Evolutionary conservation across 2,329 filamentous ascomycete genomes (phyloP).

Genomic region (Trichoderma sp.): DNA sequence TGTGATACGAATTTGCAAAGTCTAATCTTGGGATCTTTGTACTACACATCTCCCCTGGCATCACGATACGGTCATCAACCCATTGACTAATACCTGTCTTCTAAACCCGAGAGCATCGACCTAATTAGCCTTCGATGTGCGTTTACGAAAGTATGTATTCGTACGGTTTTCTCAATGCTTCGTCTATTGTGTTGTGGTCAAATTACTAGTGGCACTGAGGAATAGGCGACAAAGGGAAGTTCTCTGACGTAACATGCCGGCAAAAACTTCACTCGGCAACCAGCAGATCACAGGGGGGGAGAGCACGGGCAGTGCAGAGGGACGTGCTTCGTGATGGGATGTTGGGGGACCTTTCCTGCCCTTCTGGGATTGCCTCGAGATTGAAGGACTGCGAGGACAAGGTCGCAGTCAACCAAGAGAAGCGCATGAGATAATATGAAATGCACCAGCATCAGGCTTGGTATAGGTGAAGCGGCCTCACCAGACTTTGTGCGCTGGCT

Average conservation of each 20-base stretch:
- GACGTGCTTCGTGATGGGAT: constrained; percentile 7
- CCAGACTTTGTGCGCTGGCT: background rate
- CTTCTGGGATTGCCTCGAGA: constrained; percentile 6
- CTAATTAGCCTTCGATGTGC: background rate
- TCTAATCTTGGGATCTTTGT: background rate
- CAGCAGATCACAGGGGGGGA: constrained; percentile 16
- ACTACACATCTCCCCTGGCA: background rate
- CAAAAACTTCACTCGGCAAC: constrained; percentile 13
- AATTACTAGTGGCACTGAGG: background rate
- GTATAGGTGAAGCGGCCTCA: background rate
- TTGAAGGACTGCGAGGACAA: constrained; percentile 4
- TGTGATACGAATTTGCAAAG: constrained; percentile 3
- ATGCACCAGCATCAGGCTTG: background rate
- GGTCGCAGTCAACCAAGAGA: background rate
- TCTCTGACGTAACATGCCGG: constrained; percentile 13
- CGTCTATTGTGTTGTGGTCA: background rate
- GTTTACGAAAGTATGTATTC: background rate
- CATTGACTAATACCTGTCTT: background rate
- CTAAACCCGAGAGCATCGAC: background rate
- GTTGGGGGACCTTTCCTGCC: background rate
- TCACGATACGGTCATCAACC: background rate
- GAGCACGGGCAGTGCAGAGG: constrained; percentile 13
- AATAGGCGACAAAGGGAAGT: background rate
- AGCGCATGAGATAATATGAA: background rate
- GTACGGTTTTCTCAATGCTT: background rate